These are phyloP conservation scores for Grigorovia humatica DNA, from an alignment of 805 yeast species.

Conservation along the genomic window DNA sequence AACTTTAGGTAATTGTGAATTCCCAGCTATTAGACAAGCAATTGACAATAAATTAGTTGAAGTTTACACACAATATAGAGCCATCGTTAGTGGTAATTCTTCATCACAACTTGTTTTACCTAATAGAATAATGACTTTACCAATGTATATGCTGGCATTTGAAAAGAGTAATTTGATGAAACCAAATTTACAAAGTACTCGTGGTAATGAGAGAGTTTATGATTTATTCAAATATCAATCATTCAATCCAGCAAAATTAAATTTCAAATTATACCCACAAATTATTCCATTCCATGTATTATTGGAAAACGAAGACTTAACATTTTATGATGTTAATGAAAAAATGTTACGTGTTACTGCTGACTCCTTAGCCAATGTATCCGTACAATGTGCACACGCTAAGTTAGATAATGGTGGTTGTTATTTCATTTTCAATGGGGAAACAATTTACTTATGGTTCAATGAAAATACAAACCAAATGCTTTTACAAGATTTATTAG, in stretches of 20 bases:
- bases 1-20: constrained; percentile 33
- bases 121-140: constrained; percentile 60
- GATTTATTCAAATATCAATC: constrained; percentile 35
- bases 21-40: constrained; percentile 40
- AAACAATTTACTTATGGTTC: constrained; percentile 48
- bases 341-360: constrained; percentile 30
- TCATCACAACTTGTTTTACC: constrained; percentile 62
- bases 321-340: constrained; percentile 34
- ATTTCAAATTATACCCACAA: constrained; percentile 69
- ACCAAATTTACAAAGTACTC: constrained; percentile 28
- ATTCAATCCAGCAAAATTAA: constrained; percentile 43
- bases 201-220: constrained; percentile 57
- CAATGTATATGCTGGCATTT: constrained; percentile 57
- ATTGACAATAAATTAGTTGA: constrained; percentile 45
- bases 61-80: constrained; percentile 50
- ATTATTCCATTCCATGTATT: constrained; percentile 63
- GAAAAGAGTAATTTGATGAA: constrained; percentile 56
- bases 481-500: constrained; percentile 67
- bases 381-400: constrained; percentile 30
- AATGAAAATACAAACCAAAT: constrained; percentile 58
- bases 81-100: constrained; percentile 33
- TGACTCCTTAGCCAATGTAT: constrained; percentile 39
- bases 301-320: constrained; percentile 41
- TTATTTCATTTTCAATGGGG: constrained; percentile 66
- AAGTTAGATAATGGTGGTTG: constrained; percentile 57